phyloP scores from a whole-genome alignment of 441 rosid genomes.

The Gossypium gossypioides region DNA sequence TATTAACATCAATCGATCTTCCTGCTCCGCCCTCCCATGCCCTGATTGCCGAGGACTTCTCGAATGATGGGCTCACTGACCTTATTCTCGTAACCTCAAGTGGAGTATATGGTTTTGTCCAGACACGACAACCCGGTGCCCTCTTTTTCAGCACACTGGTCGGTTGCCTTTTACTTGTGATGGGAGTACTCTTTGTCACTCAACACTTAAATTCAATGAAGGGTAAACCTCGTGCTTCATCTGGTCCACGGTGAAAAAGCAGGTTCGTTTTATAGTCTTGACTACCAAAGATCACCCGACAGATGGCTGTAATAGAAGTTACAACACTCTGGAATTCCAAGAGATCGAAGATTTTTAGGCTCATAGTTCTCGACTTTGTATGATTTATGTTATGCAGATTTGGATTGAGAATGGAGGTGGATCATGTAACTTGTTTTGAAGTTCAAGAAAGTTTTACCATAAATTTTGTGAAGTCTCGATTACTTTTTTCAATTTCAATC shows the following conservation, averaged over 20 bases:
- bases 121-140: slow-evolving; percentile 95
- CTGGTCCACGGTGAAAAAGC: slow-evolving; percentile 28
- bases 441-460: background rate
- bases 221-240: slow-evolving; percentile 66
- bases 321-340: background rate
- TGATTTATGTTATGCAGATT: background rate
- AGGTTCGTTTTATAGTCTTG: background rate
- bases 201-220: slow-evolving; percentile 78
- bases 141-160: slow-evolving; percentile 94
- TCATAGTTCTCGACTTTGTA: background rate
- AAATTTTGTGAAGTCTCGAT: background rate
- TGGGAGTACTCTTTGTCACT: slow-evolving; percentile 81
- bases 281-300: background rate
- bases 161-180: slow-evolving; percentile 79
- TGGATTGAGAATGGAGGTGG: background rate
- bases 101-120: slow-evolving; percentile 87
- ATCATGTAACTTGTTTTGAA: background rate
- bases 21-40: slow-evolving; percentile 86
- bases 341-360: background rate
- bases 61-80: slow-evolving; percentile 83
- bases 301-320: background rate
- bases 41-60: slow-evolving; percentile 74
- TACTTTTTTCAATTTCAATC: background rate
- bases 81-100: slow-evolving; percentile 77
- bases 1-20: slow-evolving; percentile 61